Base-by-base conservation (phyloP, 768 basidiomycete species). In the Rhodotorula taiwanensis region DNA sequence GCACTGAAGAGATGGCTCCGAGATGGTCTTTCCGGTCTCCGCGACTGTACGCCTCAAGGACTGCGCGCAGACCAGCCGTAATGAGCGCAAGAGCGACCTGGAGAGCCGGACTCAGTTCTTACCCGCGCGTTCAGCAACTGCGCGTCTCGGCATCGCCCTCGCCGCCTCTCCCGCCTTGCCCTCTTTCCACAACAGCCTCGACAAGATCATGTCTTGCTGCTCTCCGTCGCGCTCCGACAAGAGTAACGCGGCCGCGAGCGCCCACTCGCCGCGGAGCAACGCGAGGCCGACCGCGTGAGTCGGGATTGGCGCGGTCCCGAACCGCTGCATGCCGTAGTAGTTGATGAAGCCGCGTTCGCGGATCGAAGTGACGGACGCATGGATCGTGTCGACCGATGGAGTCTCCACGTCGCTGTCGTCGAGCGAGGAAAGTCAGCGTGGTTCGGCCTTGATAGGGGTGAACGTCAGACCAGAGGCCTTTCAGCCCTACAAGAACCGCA, bases 251-350 rank as follows among this genome's bases (percentile, higher is more conserved):
- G 89, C 80, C 9, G 95, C 95, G 64, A 82, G 81, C 57, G 88
- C 84, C 93, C 93, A 99, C 67, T 97, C 86, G 2, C 87, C 87
- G 71, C 83, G 84, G 28, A 99, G 81, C 43, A 99, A 79, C 7
- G 90, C 88, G 25, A 98, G 81, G 23, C 95, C 95, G 58, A 98
- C 93, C 4, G 87, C 80, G 73, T 99, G 95, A 0, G 95, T 98
- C 7, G 94, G 92, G 43, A 98, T 85, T 36, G 90, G 86, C 21
- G 95, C 91, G 4, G 93, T 98, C 52, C 95, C 95, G 77, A 99
- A 99, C 16, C 95, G 86, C 73, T 99, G 95, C 94, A 99, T 98
- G 49, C 94, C 92, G 36, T 71, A 99, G 74, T 97, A 99, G 74
- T 99, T 99, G 75, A 99, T 89, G 76, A 98, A 99, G 0, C 95